Percentiles rank a stretch among this genome's conserved stretches.
phyloP scores from a whole-genome alignment of 2,329 filamentous ascomycete species.

The Paracamarosporium sp. region DNA sequence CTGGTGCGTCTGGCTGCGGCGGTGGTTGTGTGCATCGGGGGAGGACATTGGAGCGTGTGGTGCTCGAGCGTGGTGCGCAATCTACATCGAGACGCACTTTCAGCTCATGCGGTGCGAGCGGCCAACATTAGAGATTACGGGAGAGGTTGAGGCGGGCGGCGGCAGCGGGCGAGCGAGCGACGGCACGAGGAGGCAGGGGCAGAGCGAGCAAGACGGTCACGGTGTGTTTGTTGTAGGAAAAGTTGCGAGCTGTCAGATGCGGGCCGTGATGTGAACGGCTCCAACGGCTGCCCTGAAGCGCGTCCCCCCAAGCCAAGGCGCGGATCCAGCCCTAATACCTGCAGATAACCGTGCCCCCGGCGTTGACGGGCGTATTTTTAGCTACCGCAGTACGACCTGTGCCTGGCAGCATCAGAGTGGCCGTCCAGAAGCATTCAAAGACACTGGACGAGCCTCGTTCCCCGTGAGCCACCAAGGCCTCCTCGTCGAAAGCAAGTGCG shows the following conservation, averaged over 20 bases:
- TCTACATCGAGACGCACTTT: constrained; percentile 37
- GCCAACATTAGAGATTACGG: constrained; percentile 22
- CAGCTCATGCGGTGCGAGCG: constrained; percentile 32
- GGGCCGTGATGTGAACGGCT: background rate
- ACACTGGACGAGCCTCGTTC: no score
- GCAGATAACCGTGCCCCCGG: background rate
- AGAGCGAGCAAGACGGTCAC: background rate
- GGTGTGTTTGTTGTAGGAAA: constrained; percentile 7
- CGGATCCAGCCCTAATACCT: background rate
- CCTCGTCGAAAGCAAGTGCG: background rate
- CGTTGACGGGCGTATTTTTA: constrained; percentile 3
- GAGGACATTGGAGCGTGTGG: constrained; percentile 55
- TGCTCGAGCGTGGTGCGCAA: constrained; percentile 29
- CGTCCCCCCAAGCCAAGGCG: background rate
- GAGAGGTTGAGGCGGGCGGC: background rate
- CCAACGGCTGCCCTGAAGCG: constrained; percentile 1
- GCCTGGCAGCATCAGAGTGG: background rate
- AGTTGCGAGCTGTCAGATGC: constrained; percentile 3
- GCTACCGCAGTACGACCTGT: background rate
- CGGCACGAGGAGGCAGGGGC: background rate
- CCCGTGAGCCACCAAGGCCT: background rate
- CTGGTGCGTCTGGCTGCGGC: constrained; percentile 58
- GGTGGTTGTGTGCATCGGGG: constrained; percentile 52
- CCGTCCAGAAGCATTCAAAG: no score
- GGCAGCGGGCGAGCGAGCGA: constrained; percentile 13